Base-by-base conservation (phyloP, 2,329 filamentous ascomycete species). In the Stachybotrys chartarum region DNA sequence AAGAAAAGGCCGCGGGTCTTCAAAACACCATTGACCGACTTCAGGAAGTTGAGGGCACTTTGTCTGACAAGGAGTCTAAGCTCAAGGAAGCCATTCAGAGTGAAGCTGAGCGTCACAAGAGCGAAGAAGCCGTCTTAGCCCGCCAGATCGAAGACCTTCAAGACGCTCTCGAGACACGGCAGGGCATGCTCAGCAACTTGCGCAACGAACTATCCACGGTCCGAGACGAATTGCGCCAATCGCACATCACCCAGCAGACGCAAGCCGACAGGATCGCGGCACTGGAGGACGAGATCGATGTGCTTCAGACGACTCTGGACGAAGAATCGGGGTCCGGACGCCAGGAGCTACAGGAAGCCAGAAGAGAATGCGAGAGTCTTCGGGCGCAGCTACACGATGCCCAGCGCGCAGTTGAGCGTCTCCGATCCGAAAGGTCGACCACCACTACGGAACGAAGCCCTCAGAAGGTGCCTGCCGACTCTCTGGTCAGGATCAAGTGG, bases 141-240 rank as follows among this genome's bases (percentile, higher is more conserved):
- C 79, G 82, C n/a, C 89, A 94, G 67, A 83, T 96, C 53, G 82
- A 87, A 50, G 86, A 87, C 52, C 76, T 94, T 10, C 86, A 88
- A 63, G 80, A 84, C 51, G 88, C 91, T 56, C 77, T 94, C 12
- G 80, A 87, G 55, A 76, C 81, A 31, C 84, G 87, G 59, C 83
- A 88, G 64, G 74, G 79, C n/a, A 76, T 83, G 48, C 70, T 90
- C 6, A 87, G 87, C 17, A 80, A 82, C 52, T 75, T 88, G 30
- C 82, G 86, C 53, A 79, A 78, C 53, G 87, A 92, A 63, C 72
- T 91, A 4, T 82, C 86, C 2, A 72, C 76, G 7, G 79, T 85
- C 8, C 83, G 82, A 54, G 87, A 91, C 59, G 85, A 91, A 55
- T 77, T 91, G 8, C 82, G 87, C n/a, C 76, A 86, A 52, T 81